Conservation (phyloP, 2,329 filamentous ascomycete genomes). For the Colletotrichum tanaceti region DNA sequence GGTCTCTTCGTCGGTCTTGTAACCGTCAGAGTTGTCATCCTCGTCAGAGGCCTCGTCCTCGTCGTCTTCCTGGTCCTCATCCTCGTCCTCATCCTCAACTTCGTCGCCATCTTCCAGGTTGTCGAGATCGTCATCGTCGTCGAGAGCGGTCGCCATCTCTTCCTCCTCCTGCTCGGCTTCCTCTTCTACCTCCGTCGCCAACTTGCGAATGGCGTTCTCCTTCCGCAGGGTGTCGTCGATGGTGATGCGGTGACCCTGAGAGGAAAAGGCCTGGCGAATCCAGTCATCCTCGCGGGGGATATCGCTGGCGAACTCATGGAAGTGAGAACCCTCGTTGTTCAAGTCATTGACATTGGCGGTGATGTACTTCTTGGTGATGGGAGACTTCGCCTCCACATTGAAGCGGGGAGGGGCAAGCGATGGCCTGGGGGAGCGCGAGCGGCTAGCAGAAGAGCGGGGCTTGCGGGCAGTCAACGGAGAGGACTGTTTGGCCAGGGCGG, state of each 20-base stretch:
- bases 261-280: conserved; percentile 77
- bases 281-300: conserved; percentile 88
- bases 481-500: conserved; percentile 8
- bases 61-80: conserved; percentile 63
- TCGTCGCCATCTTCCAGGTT: conserved; percentile 63
- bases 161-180: conserved; percentile 82
- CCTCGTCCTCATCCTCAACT: conserved; percentile 64
- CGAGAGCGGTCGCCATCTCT: conserved; percentile 61
- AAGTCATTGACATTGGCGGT: conserved; percentile 63
- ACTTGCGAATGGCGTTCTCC: conserved; percentile 86
- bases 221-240: conserved; percentile 90
- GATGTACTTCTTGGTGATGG: conserved; percentile 60
- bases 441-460: conserved; percentile 41
- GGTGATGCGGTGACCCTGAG: conserved; percentile 78
- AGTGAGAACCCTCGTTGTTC: conserved; percentile 69
- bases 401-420: conserved; percentile 50
- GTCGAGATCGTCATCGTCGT: conserved; percentile 59
- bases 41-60: conserved; percentile 67
- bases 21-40: conserved; percentile 70
- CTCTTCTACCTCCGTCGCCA: conserved; percentile 91
- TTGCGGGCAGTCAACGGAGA: conserved; percentile 46
- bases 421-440: conserved; percentile 42
- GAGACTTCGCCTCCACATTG: conserved; percentile 53
- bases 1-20: conserved; percentile 78
- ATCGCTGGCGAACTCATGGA: conserved; percentile 93